Conservation (phyloP, 495 filamentous ascomycete genomes). For the Chaetomium tenue region DNA sequence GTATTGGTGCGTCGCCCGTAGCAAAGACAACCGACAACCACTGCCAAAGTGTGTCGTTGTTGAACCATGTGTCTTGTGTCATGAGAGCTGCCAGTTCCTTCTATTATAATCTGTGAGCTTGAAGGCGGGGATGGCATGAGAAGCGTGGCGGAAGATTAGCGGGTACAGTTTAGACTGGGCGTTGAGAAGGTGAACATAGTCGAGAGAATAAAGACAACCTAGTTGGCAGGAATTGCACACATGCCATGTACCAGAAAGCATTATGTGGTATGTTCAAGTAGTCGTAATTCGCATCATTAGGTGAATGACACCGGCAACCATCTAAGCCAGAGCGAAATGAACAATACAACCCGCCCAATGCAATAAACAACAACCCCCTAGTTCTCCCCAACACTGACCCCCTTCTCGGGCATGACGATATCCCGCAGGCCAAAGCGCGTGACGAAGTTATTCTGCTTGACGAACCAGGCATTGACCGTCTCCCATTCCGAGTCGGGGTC, state of each 20-base stretch:
- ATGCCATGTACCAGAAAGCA: neutral
- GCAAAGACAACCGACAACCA: no score
- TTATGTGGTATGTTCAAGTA: neutral
- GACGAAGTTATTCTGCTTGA: slow-evolving; percentile 64
- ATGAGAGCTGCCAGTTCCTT: no score
- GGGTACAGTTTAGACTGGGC: no score
- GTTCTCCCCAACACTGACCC: neutral
- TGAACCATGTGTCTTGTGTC: no score
- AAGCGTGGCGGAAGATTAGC: no score
- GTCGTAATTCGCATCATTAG: slow-evolving; percentile 5
- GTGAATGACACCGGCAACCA: neutral
- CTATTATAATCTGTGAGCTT: no score
- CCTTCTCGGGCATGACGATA: slow-evolving; percentile 43
- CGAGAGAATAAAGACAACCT: no score
- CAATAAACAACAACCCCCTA: neutral
- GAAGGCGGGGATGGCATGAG: no score
- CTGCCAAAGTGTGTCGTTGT: no score
- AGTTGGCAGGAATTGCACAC: no score
- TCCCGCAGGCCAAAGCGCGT: slow-evolving; percentile 53
- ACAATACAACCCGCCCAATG: neutral
- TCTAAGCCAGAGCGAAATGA: slow-evolving; percentile 5
- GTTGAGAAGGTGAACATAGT: no score
- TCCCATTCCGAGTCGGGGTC: slow-evolving; percentile 62
- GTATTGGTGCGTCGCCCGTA: no score
- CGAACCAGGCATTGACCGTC: slow-evolving; percentile 70